These are phyloP conservation scores for Podospora anserina DNA, from an alignment of 495 filamentous ascomycete species.

Conservation along the genomic window DNA sequence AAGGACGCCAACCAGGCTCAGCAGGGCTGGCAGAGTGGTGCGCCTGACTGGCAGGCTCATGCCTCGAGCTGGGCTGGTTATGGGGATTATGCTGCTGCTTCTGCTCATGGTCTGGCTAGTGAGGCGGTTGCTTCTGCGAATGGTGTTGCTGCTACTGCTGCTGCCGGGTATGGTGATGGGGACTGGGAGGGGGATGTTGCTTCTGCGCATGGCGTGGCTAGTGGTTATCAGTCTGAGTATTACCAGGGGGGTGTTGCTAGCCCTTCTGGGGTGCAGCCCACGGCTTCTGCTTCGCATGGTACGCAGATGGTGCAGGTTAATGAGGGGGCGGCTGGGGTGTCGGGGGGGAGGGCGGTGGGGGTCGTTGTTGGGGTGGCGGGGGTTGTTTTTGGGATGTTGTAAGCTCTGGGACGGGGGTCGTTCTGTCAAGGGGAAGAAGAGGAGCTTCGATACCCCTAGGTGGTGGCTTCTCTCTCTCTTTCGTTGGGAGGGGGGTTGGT, in stretches of 20 bases:
- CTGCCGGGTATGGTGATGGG: background rate
- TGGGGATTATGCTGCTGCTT: background rate
- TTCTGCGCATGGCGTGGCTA: constrained; percentile 11
- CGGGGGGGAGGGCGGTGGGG: constrained; percentile 3
- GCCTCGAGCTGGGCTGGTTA: background rate
- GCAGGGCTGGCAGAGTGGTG: background rate
- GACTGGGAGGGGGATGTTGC: constrained; percentile 12
- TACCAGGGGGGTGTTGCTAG: background rate
- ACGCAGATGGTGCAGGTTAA: constrained; percentile 20
- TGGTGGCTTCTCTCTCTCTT: too few relatives aligned
- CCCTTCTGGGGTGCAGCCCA: background rate
- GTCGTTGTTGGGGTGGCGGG: constrained; percentile 11
- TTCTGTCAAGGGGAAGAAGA: background rate
- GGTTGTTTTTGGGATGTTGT: constrained; percentile 14
- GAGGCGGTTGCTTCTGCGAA: background rate
- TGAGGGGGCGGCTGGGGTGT: constrained; percentile 3
- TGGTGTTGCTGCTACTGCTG: background rate
- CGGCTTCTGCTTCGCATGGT: background rate
- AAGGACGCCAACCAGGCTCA: background rate
- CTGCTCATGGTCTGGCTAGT: background rate
- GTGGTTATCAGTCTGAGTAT: constrained; percentile 12
- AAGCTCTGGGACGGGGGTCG: background rate
- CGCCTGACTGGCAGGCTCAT: constrained; percentile 10
- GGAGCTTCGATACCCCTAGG: background rate
- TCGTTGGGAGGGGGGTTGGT: background rate